Conservation (phyloP, 441 rosid species). For the Rhodomyrtus psidioides region DNA sequence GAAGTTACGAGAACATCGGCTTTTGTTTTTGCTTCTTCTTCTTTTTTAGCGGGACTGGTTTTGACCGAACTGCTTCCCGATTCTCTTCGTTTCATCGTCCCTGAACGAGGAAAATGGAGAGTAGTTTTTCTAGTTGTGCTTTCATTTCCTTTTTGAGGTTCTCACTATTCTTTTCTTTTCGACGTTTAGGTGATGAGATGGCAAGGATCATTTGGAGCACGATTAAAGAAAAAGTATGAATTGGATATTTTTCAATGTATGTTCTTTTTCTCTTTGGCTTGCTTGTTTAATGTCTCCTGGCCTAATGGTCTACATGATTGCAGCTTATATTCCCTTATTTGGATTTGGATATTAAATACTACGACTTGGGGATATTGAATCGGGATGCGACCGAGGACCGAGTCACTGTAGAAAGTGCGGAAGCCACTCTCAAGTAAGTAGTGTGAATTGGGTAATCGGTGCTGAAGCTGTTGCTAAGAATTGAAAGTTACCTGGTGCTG, state of each 20-base stretch:
- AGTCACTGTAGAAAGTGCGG: constrained; percentile 79
- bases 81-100: background rate
- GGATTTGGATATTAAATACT: constrained; percentile 84
- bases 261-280: background rate
- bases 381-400: constrained; percentile 85
- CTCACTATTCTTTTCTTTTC: background rate
- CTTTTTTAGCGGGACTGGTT: background rate
- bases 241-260: background rate
- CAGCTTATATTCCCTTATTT: constrained; percentile 80
- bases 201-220: constrained; percentile 77
- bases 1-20: background rate
- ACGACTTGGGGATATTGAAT: constrained; percentile 77
- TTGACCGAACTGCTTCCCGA: background rate
- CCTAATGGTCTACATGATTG: constrained; percentile 17
- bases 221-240: constrained; percentile 73
- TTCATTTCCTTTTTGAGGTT: background rate
- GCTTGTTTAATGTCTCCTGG: background rate
- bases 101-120: background rate
- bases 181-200: constrained; percentile 81
- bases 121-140: background rate
- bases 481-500: background rate
- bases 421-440: constrained; percentile 77
- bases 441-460: background rate
- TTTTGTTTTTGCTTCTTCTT: background rate
- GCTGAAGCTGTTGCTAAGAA: background rate